Base-by-base conservation (phyloP, 2,329 filamentous ascomycete species). In the Fusarium metavorans region DNA sequence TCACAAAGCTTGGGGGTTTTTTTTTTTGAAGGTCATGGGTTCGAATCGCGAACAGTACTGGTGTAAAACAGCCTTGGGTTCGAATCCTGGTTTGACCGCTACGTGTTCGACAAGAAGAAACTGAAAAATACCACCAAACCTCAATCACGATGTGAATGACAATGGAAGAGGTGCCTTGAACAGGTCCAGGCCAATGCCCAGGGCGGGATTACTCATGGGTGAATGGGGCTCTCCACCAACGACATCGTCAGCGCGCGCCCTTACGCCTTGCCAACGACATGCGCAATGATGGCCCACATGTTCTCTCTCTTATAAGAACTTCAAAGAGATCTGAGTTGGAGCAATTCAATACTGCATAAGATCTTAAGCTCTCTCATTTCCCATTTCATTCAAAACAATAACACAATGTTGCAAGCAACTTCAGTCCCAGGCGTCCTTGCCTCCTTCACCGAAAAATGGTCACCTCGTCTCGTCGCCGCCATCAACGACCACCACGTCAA, bases 401-500 rank as follows among this genome's bases (percentile, higher is more conserved):
- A n/a, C 5, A 64, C 64, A 11, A 78, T 78, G 76, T 14, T 64
- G 3, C 63, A 72, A 61, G 37, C 75, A 64, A 71, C 62, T 2
- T 78, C 81, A 0, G 54, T 83, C 0, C 80, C 81, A 0, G 52
- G 61, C 3, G 59, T 77, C 8, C 72, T 82, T 50, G 76, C 75
- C 16, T 78, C 75, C 8, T 81, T 81, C 62, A 76, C 76, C 0
- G 77, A 80, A 34, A 75, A 64, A 2, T 83, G 80, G 79, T 77
- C 79, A 0, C 82, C 81, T 0, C 80, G 77, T 3, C 77, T 83
- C 18, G 72, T 84, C 48, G 81, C 81, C 9, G 70, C 71, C 2
- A 67, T 84, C 59, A 83, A 84, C 71, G 76, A 81, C n/a, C 79
- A 83, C 25, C 82, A 85, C 32, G 79, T 86, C 59, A 84, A 85